Conservation (phyloP, 805 yeast species). For the Kazachstania viticola region DNA sequence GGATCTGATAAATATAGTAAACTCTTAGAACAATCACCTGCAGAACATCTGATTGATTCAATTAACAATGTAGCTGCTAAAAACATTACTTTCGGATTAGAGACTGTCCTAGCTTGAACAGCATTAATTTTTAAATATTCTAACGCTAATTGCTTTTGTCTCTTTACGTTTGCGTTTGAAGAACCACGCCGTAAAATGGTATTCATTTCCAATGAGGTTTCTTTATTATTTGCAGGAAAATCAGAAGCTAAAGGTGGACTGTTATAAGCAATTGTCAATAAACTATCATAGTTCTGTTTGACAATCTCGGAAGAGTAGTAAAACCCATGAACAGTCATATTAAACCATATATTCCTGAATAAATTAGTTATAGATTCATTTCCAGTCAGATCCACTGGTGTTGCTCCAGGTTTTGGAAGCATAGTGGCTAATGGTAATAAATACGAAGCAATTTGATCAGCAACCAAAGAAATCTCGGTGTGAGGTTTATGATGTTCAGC, state of each 20-base stretch:
- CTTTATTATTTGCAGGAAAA: constrained; percentile 68
- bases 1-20: constrained; percentile 81
- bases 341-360: constrained; percentile 89
- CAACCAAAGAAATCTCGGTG: constrained; percentile 57
- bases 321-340: constrained; percentile 84
- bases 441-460: constrained; percentile 50
- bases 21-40: constrained; percentile 73
- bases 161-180: constrained; percentile 65
- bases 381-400: constrained; percentile 28
- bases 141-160: constrained; percentile 51
- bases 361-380: constrained; percentile 42
- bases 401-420: constrained; percentile 45
- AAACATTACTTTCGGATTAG: constrained; percentile 77
- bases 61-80: constrained; percentile 69
- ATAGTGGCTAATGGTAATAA: constrained; percentile 67
- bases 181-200: constrained; percentile 84
- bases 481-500: constrained; percentile 74
- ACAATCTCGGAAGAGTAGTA: constrained; percentile 47
- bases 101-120: constrained; percentile 40
- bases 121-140: constrained; percentile 31
- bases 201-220: constrained; percentile 84
- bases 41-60: constrained; percentile 65
- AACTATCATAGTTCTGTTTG: constrained; percentile 33
- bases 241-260: constrained; percentile 86
- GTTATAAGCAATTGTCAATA: constrained; percentile 67